Conservation (phyloP, 1,139 yeast genomes). For the Komagataea norvegica region DNA sequence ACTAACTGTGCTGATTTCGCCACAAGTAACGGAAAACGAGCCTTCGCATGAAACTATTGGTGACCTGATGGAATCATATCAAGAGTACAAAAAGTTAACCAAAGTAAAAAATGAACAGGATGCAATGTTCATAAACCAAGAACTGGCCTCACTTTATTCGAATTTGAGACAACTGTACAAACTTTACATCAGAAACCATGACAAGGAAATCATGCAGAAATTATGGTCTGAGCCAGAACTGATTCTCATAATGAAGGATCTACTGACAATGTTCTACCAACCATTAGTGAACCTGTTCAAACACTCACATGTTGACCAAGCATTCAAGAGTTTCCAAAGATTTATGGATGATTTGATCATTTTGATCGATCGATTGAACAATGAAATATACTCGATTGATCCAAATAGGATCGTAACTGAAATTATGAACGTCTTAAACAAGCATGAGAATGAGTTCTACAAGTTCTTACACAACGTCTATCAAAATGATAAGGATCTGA, state of each 20-base stretch:
- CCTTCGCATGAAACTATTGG: slow-evolving; percentile 22
- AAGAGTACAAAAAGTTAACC: slow-evolving; percentile 22
- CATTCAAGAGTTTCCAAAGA: slow-evolving; percentile 65
- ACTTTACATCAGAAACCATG: slow-evolving; percentile 62
- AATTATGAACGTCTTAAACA: slow-evolving; percentile 58
- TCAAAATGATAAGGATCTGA: slow-evolving; percentile 60
- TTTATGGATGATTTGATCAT: slow-evolving; percentile 69
- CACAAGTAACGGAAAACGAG: slow-evolving; percentile 14
- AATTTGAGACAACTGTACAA: slow-evolving; percentile 56
- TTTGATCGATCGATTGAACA: slow-evolving; percentile 42
- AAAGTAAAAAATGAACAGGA: slow-evolving; percentile 10
- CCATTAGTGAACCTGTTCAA: slow-evolving; percentile 77
- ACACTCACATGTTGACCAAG: slow-evolving; percentile 70
- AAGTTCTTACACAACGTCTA: slow-evolving; percentile 74
- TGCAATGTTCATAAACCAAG: slow-evolving; percentile 18
- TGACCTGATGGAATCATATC: slow-evolving; percentile 28
- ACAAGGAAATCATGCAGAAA: slow-evolving; percentile 67
- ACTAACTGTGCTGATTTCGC: slow-evolving; percentile 30
- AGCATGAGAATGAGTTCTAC: slow-evolving; percentile 69
- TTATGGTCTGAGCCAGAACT: slow-evolving; percentile 85
- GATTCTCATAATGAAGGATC: slow-evolving; percentile 62
- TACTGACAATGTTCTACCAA: slow-evolving; percentile 74
- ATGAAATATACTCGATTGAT: slow-evolving; percentile 37
- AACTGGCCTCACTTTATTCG: slow-evolving; percentile 21
- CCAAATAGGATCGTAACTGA: slow-evolving; percentile 58